Evolutionary conservation across 2,329 filamentous ascomycete species (phyloP), one percentile per base, ranked within the genome.

Genomic region (Madurella mycetomatis): DNA sequence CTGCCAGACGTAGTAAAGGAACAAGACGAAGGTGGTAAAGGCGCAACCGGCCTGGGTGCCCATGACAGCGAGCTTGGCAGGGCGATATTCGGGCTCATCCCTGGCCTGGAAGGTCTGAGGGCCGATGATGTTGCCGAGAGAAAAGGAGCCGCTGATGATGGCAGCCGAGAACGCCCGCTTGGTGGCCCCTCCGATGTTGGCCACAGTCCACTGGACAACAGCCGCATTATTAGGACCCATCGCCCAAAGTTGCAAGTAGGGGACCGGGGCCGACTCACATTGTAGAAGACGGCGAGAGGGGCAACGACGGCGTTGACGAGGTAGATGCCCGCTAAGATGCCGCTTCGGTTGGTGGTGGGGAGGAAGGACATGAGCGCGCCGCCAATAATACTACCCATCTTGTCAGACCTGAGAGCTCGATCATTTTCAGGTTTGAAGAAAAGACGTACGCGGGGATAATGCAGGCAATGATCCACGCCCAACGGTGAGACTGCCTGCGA

Each of bases 51-150:
- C 72, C 55, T 78, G 74, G 4, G 77, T 81, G 11, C 71, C 76
- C 65, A 83, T 73, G 52, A 83, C 76, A 15, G 78, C 74, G 19
- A 82, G 73, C 62, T 82, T 80, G 15, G 78, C 80, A 0, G 77
- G 78, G 12, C 73, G 72, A 59, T 77, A 82, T 2, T 76, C 68
- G 1, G 79, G 80, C 0, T 73, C 76, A 55, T 83, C 78, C 41
- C 69, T 69, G 2, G 70, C 71, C 60, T 76, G 76, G 68, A 83
- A 82, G 2, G 78, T 81, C 63, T 81, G 76, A 0, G 79, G 79
- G 0, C 79, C 79, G 56, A 82, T 81, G 52, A 82, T 78, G 64
- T 80, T 83, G 15, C 77, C 79, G 4, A 80, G 65, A 0, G 76
- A 76, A 64, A 80, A 81, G 16, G 73, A 73, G 25, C 75, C 75